Percentiles rank a stretch among this genome's conserved stretches.
These are phyloP conservation scores for Globisporangium parvum DNA, from an alignment of 352 stramenopile genomes.

Conservation along the genomic window DNA sequence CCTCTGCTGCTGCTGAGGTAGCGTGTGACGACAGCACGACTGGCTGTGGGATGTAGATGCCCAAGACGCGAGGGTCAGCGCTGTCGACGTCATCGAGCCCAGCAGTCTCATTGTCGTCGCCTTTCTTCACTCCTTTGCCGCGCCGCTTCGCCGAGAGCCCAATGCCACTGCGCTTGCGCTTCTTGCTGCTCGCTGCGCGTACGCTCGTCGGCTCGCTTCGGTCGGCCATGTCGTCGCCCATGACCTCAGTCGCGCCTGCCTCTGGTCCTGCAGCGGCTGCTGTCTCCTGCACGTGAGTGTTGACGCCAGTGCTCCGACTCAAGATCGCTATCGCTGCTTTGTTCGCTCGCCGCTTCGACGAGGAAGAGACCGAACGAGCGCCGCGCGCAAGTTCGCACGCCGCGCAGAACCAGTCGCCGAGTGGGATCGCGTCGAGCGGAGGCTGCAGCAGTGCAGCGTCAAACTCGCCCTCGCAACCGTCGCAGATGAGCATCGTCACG, in stretches of 20 bases:
- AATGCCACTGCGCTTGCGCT: conserved; percentile 21
- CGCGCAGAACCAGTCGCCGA: conserved; percentile 47
- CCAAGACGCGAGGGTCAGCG: background rate
- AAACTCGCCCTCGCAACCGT: conserved; percentile 63
- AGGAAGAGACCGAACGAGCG: background rate
- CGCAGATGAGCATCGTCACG: conserved; percentile 48
- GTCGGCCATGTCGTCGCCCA: too few species aligned
- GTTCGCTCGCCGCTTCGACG: background rate
- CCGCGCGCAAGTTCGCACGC: background rate
- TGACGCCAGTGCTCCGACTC: background rate
- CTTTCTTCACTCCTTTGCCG: conserved; percentile 2
- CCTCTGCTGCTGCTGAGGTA: conserved; percentile 5
- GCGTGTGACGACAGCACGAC: background rate
- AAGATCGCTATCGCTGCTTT: background rate
- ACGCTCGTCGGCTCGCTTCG: background rate
- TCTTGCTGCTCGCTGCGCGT: conserved; percentile 1
- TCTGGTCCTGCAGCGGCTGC: too few species aligned
- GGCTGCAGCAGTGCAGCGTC: conserved; percentile 40
- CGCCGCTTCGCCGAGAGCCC: conserved; percentile 12
- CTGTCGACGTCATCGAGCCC: background rate
- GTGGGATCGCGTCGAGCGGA: conserved; percentile 30
- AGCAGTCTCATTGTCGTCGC: background rate
- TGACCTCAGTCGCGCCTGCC: background rate
- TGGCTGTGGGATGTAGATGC: conserved; percentile 10
- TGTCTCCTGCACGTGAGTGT: background rate